Base-by-base conservation (phyloP, 768 basidiomycete species). In the Suillus lakei region DNA sequence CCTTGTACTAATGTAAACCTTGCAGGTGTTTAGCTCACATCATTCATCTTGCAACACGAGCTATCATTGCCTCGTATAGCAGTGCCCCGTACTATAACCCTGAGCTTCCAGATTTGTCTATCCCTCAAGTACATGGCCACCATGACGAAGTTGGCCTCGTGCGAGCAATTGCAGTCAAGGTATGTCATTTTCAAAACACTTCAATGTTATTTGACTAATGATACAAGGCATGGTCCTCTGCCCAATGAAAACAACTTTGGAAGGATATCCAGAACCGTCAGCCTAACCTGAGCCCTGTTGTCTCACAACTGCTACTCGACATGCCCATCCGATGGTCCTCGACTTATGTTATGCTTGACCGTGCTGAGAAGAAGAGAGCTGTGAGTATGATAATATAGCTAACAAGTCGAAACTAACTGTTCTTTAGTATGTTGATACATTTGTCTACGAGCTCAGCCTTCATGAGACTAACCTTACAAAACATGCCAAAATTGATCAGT, bases 281-380 rank as follows among this genome's bases (percentile, higher is more conserved):
- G 1, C 58, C 41, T 5, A 46, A 58, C 21, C 50, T 54, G 5
- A 38, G 50, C 5, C 34, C 34, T 16, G 21, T 23, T 15, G 23
- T 54, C 10, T 32, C 28, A 1, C 56, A 68, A 13, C 69, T 78
- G 1, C 43, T 77, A 4, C 60, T 77, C 10, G 73, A 78, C 55
- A 77, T 77, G 77, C 65, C 64, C 16, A 73, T 78, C 26, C 62
- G 68, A 8, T 80, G 79, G 78, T 79, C 72, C 1, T 79, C 76
- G 1, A 77, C 72, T 0, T 77, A 68, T 56, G 58, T 66, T 28
- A 63, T 64, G 60, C 32, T 34, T 16, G 65, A 69, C 62, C 68
- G 69, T 6, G 71, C 71, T 5, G 62, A 69, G 5, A 36, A 46
- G 38, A 39, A 48, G 70, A 46, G 66, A 64, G 53, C 44, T n/a